These are phyloP conservation scores for Colletotrichum godetiae DNA, from an alignment of 2,329 filamentous ascomycete species.

Conservation along the genomic window DNA sequence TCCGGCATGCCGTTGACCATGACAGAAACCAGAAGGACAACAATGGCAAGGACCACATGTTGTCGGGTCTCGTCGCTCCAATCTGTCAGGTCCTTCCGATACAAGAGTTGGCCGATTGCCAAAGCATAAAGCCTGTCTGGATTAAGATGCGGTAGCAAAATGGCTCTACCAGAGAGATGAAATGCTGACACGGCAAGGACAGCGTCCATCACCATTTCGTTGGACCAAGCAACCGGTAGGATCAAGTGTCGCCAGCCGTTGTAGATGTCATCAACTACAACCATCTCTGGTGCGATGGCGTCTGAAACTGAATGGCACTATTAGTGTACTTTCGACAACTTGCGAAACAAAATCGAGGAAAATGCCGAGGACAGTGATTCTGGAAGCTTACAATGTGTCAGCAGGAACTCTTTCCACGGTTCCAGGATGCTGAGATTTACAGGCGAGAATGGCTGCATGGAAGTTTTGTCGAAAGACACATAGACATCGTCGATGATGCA, in stretches of 20 bases:
- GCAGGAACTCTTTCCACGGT: constrained; percentile 19
- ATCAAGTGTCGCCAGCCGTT: constrained; percentile 39
- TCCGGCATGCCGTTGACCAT: constrained; percentile 43
- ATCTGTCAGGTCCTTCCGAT: neutral
- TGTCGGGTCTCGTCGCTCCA: constrained; percentile 1
- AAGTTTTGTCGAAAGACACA: no score
- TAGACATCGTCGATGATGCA: neutral
- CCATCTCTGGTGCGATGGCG: constrained; percentile 40
- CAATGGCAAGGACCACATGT: constrained; percentile 35
- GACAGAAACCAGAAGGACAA: constrained; percentile 39
- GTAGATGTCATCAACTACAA: constrained; percentile 36
- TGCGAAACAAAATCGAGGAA: no score
- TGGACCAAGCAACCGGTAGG: constrained; percentile 36
- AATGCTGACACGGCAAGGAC: constrained; percentile 42
- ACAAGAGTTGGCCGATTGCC: neutral
- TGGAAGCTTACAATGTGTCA: constrained; percentile 33
- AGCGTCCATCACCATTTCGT: constrained; percentile 41
- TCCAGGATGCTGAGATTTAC: neutral
- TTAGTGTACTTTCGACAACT: no score
- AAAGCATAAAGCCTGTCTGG: neutral
- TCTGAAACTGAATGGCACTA: constrained; percentile 35
- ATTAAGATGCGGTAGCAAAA: neutral
- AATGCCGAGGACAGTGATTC: neutral
- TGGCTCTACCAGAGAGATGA: constrained; percentile 32
- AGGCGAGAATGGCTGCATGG: neutral